phyloP scores from a whole-genome alignment of 768 basidiomycete species.

The Psilocybe cubensis region DNA sequence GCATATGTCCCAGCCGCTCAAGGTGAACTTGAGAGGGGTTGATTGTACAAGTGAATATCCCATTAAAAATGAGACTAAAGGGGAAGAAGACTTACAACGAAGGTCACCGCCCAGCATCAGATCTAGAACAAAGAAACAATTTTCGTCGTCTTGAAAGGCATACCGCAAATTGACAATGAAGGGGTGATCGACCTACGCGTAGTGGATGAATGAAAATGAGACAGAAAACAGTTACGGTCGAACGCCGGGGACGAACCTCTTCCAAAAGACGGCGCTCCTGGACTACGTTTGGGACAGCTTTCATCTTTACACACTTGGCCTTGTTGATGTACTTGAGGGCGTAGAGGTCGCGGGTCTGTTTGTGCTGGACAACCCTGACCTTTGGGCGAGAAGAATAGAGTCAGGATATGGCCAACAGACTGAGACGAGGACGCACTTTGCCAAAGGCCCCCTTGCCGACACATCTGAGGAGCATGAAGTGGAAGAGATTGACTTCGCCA shows the following conservation, averaged over 20 bases:
- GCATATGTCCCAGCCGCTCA: constrained; percentile 74
- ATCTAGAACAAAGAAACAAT: constrained; percentile 98
- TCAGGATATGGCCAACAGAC: too few species aligned
- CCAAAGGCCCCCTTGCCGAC: constrained; percentile 99
- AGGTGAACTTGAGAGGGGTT: constrained; percentile 70
- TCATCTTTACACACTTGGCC: constrained; percentile 97
- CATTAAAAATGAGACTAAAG: constrained; percentile 4
- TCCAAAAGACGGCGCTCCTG: constrained; percentile 95
- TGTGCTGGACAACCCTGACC: constrained; percentile 99
- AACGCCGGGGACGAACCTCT: constrained; percentile 61
- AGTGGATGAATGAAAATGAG: not conserved
- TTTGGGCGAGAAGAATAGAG: constrained; percentile 32
- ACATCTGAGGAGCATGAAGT: constrained; percentile 91
- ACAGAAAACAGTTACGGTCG: not conserved
- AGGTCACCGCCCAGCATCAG: constrained; percentile 96
- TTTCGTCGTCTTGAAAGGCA: constrained; percentile 97
- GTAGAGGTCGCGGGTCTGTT: constrained; percentile 94
- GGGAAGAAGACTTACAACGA: constrained; percentile 64
- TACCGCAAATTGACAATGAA: constrained; percentile 95
- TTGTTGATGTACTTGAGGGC: constrained; percentile 99
- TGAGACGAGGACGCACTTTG: constrained; percentile 61
- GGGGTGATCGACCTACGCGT: constrained; percentile 84
- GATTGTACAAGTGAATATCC: constrained; percentile 9
- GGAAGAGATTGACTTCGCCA: constrained; percentile 94
- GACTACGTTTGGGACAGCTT: constrained; percentile 95